Evolutionary conservation across 345 rosid species (phyloP).

Genomic region (Turritis glabra): DNA sequence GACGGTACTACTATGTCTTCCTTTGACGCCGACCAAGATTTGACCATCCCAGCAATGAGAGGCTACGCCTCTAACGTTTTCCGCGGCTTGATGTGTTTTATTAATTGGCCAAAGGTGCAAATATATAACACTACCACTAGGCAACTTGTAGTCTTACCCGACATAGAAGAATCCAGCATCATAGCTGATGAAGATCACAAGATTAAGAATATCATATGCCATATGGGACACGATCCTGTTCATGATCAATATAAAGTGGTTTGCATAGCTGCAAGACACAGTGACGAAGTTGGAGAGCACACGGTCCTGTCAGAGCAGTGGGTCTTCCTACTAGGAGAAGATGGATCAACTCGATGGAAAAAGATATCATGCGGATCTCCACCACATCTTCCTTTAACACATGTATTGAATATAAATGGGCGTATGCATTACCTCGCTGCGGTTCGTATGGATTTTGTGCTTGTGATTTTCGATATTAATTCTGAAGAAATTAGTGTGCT

Average conservation of each 20-base stretch:
- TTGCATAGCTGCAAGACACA: background rate
- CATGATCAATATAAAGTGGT: conserved; percentile 24
- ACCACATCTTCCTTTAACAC: background rate
- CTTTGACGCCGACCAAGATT: background rate
- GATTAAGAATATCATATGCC: background rate
- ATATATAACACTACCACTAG: conserved; percentile 26
- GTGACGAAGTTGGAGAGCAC: background rate
- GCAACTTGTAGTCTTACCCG: conserved; percentile 17
- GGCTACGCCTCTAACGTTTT: conserved; percentile 14
- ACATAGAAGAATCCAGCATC: conserved; percentile 12
- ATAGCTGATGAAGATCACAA: background rate
- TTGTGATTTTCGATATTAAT: too few relatives aligned
- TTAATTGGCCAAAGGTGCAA: background rate
- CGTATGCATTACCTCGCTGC: background rate
- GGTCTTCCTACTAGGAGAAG: conserved; percentile 20
- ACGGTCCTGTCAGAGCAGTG: conserved; percentile 18
- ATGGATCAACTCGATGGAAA: conserved; percentile 3
- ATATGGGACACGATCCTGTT: conserved; percentile 4
- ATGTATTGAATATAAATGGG: background rate
- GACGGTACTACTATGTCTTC: background rate
- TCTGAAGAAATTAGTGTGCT: too few relatives aligned
- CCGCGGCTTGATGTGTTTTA: conserved; percentile 6
- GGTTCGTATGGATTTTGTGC: background rate
- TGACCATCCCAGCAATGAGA: background rate
- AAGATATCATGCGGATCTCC: background rate